A percentile compares a stretch with the other conserved stretches of the same genome.
phyloP scores from a whole-genome alignment of 1,284 basidiomycete genomes.

The Fomitiporia mediterranea region DNA sequence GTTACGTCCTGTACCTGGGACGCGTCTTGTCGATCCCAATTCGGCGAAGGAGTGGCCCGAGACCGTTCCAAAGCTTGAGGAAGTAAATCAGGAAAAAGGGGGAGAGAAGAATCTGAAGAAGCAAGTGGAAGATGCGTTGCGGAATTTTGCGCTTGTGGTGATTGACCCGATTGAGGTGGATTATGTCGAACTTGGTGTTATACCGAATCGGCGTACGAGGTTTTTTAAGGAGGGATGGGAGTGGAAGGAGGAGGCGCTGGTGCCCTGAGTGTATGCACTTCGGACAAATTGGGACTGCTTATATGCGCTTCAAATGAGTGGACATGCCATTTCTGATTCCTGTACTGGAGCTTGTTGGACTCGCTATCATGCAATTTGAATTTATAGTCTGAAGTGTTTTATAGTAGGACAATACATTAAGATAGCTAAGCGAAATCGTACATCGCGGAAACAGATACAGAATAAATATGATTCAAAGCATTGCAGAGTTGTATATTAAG shows the following conservation, averaged over 20 bases:
- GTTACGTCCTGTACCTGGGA: conserved; percentile 57
- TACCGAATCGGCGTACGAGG: conserved; percentile 51
- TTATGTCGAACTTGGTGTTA: conserved; percentile 49
- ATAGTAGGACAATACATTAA: not conserved
- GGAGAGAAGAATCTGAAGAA: conserved; percentile 34
- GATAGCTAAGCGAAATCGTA: not conserved
- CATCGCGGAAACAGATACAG: not conserved
- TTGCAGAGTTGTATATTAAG: not conserved
- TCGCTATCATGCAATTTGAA: not conserved
- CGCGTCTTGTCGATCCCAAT: conserved; percentile 41
- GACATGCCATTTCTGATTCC: no score
- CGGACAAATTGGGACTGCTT: not conserved
- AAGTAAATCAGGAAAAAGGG: conserved; percentile 29
- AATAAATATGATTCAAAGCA: conserved; percentile 3
- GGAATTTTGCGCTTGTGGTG: conserved; percentile 60
- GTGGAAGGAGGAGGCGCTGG: conserved; percentile 53
- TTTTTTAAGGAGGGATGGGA: conserved; percentile 38
- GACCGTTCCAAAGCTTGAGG: conserved; percentile 36
- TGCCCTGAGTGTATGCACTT: conserved; percentile 37
- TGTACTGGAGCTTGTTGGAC: no score
- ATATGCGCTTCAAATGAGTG: not conserved
- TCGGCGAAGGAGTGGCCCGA: conserved; percentile 55
- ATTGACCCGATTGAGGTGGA: conserved; percentile 63
- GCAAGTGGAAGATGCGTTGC: conserved; percentile 46
- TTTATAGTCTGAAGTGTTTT: not conserved